phyloP scores from a whole-genome alignment of 148 eudicot species.

The Silene uniflora region DNA sequence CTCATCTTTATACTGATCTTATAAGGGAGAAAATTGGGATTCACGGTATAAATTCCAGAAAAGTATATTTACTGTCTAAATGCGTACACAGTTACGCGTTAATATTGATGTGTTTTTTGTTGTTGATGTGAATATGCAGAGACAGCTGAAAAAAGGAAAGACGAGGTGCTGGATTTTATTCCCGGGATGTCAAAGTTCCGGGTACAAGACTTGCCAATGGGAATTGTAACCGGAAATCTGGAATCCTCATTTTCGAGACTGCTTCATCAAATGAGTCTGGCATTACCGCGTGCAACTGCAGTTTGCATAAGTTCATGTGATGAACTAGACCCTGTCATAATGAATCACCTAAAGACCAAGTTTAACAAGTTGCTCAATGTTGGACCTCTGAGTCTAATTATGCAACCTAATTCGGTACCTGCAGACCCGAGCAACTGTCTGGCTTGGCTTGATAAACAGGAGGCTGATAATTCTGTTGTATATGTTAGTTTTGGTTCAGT shows the following conservation, averaged over 20 bases:
- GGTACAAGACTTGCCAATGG: constrained; percentile 36
- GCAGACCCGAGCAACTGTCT: constrained; percentile 15
- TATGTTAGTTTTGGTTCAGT: constrained; percentile 36
- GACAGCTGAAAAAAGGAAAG: constrained; percentile 22
- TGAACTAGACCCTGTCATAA: constrained; percentile 36
- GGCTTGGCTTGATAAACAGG: constrained; percentile 31
- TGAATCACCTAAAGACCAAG: constrained; percentile 34
- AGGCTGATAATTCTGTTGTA: constrained; percentile 15
- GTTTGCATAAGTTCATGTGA: constrained; percentile 42
- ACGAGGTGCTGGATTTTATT: constrained; percentile 29
- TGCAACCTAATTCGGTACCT: constrained; percentile 2
- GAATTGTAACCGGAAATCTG: constrained; percentile 31
- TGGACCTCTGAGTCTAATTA: constrained; percentile 34
- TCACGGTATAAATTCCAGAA: constrained; percentile 21
- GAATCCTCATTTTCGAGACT: constrained; percentile 28
- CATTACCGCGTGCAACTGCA: constrained; percentile 36
- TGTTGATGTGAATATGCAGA: constrained; percentile 14
- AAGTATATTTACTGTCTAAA: not conserved
- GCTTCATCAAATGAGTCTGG: constrained; percentile 37
- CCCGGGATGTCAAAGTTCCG: constrained; percentile 40
- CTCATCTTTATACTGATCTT: constrained; percentile 28
- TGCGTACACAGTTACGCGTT: not conserved
- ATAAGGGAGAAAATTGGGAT: constrained; percentile 26
- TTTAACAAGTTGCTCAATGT: constrained; percentile 33
- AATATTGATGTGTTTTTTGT: not conserved